These are phyloP conservation scores for Fusarium keratoplasticum DNA, from an alignment of 2,329 filamentous ascomycete species.

Conservation along the genomic window DNA sequence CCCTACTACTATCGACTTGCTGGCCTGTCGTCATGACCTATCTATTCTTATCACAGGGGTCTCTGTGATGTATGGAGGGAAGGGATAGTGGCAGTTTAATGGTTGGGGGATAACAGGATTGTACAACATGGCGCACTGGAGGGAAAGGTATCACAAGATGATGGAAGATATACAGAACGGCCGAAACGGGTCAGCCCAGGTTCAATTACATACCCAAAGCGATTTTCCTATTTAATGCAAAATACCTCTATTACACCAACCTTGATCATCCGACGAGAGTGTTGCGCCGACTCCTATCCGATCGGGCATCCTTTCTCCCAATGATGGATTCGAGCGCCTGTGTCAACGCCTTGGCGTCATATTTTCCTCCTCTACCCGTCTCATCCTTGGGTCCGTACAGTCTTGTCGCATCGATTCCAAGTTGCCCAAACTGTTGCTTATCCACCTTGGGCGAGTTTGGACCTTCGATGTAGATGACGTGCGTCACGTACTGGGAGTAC, in stretches of 20 bases:
- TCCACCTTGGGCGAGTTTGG: conserved; percentile 78
- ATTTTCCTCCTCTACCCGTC: conserved; percentile 63
- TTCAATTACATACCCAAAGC: conserved; percentile 33
- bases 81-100: neutral
- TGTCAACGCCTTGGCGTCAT: conserved; percentile 80
- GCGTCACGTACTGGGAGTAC: conserved; percentile 80
- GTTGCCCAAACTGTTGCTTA: conserved; percentile 66
- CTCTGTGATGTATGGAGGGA: neutral
- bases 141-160: neutral
- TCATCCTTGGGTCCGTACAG: conserved; percentile 76
- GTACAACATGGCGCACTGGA: conserved; percentile 22
- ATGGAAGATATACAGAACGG: neutral
- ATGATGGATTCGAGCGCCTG: conserved; percentile 84
- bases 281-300: conserved; percentile 58
- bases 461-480: conserved; percentile 83
- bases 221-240: conserved; percentile 36
- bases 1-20: conserved; percentile 48
- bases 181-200: conserved; percentile 26
- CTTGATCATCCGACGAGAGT: conserved; percentile 51
- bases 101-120: neutral
- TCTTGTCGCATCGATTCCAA: conserved; percentile 82
- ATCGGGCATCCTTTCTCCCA: conserved; percentile 61
- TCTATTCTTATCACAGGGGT: conserved; percentile 41
- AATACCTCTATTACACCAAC: neutral
- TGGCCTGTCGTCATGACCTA: conserved; percentile 54